These are phyloP conservation scores for Starmerella asiatica DNA, from an alignment of 805 yeast species.

Conservation along the genomic window DNA sequence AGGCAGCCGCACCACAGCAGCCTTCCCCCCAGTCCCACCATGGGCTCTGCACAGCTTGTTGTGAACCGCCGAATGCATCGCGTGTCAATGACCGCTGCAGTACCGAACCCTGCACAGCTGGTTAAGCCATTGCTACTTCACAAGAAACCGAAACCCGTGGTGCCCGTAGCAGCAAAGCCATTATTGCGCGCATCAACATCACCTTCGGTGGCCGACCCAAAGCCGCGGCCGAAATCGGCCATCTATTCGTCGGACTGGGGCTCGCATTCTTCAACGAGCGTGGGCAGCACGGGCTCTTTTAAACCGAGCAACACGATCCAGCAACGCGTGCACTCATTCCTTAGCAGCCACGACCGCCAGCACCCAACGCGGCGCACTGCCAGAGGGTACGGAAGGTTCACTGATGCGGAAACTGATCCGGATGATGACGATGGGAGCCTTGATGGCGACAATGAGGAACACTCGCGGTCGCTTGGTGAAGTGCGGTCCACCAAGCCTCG, in stretches of 20 bases:
- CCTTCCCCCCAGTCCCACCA: no score
- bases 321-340: conserved; percentile 26
- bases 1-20: no score
- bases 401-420: conserved; percentile 28
- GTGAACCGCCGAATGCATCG: background rate
- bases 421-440: background rate
- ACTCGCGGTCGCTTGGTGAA: background rate
- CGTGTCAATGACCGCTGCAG: background rate
- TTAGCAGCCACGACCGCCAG: conserved; percentile 21
- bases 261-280: background rate
- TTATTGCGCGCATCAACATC: conserved; percentile 2
- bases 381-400: conserved; percentile 66
- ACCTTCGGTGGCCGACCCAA: conserved; percentile 2
- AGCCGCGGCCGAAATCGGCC: conserved; percentile 17
- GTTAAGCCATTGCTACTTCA: conserved; percentile 1
- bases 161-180: background rate
- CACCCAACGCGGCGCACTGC: conserved; percentile 51
- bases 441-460: background rate
- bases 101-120: background rate
- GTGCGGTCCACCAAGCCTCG: background rate
- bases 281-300: conserved; percentile 10
- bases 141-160: background rate
- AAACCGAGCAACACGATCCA: conserved; percentile 26
- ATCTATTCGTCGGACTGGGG: conserved; percentile 8
- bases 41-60: no score